Base-by-base conservation (phyloP, 345 rosid species). In the Lagerstroemia speciosa region DNA sequence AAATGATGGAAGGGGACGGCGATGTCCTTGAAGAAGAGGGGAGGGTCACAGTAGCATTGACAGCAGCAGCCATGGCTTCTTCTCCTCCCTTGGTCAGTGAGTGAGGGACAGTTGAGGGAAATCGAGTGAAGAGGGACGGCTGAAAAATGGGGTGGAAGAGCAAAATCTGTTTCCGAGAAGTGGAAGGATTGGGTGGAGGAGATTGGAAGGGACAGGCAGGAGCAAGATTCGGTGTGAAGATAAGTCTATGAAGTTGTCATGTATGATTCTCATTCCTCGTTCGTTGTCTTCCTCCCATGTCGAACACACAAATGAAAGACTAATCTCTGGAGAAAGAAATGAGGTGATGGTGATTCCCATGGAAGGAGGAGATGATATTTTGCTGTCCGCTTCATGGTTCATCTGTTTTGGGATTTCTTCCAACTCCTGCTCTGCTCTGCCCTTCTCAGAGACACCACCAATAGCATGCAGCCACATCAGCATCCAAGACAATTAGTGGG, bases 11-110 rank as follows among this genome's bases (percentile, higher is more conserved):
- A 34, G 68, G 38, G 6, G 64, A 65, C 2, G 74, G 65, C 22
- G 69, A 27, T 36, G 61, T 55, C 61, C 62, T 70, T 36, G 73
- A 70, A 33, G 74, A 71, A 33, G 74, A 64, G 30, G 74, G 69
- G 30, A 71, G 68, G 27, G 74, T 22, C 29, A 71, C 74, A 5
- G 65, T 64, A 16, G 69, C 74, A 57, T 71, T 71, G 37, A 71
- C 64, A 10, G 68, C 63, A 20, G 69, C 64, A 64, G 74, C 69
- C 74, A 71, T 71, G 50, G 74, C 30, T 52, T 52, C 20, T 20
- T 55, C 31, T 55, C 61, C 26, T 55, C 61, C 26, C 61, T 55
- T 30, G 30, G 61, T 55, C 27, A 55, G 31, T 12, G 32, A 37
- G 27, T 3, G 5, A 19, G 67, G 31, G 66, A 61, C 60, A 70